Conservation (phyloP, 2,329 filamentous ascomycete genomes). For the Fonsecaea pugnacius region DNA sequence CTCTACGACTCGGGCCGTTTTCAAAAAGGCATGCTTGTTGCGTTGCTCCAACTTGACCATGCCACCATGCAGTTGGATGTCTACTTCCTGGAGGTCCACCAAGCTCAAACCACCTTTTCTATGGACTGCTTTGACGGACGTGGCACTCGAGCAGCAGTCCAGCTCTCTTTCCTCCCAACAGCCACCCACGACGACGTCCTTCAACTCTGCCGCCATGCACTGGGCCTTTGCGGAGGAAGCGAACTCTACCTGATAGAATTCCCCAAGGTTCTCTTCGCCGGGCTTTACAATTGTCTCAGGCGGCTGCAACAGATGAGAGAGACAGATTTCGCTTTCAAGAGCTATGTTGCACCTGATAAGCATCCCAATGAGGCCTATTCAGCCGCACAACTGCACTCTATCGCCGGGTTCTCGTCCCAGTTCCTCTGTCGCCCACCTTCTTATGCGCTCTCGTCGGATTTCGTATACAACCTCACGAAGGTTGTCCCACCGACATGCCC, state of each 20-base stretch:
- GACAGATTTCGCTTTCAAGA: slow-evolving; percentile 37
- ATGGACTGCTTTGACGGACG: slow-evolving; percentile 30
- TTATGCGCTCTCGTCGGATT: slow-evolving; percentile 33
- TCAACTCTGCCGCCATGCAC: slow-evolving; percentile 32
- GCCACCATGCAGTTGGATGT: slow-evolving; percentile 35
- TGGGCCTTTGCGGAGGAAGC: slow-evolving; percentile 26
- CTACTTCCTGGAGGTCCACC: slow-evolving; percentile 38
- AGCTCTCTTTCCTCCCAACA: slow-evolving; percentile 28
- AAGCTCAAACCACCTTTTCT: slow-evolving; percentile 33
- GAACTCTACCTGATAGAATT: slow-evolving; percentile 61
- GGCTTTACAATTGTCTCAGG: slow-evolving; percentile 62
- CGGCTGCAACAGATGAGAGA: slow-evolving; percentile 60
- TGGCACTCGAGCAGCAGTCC: slow-evolving; percentile 31
- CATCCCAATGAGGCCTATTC: slow-evolving; percentile 2
- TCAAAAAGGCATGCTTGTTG: slow-evolving; percentile 41
- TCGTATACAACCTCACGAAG: slow-evolving; percentile 36
- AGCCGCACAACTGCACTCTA: slow-evolving; percentile 11
- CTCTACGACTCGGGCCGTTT: slow-evolving; percentile 38
- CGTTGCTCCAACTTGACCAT: slow-evolving; percentile 38
- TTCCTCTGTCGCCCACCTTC: slow-evolving; percentile 32
- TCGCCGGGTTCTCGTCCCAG: neutral
- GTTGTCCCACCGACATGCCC: slow-evolving; percentile 22
- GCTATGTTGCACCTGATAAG: slow-evolving; percentile 34
- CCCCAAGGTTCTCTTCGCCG: slow-evolving; percentile 61
- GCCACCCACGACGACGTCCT: slow-evolving; percentile 34